These are phyloP conservation scores for Phalaenopsis aphrodite DNA, from an alignment of 106 monocot species.

Conservation along the genomic window DNA sequence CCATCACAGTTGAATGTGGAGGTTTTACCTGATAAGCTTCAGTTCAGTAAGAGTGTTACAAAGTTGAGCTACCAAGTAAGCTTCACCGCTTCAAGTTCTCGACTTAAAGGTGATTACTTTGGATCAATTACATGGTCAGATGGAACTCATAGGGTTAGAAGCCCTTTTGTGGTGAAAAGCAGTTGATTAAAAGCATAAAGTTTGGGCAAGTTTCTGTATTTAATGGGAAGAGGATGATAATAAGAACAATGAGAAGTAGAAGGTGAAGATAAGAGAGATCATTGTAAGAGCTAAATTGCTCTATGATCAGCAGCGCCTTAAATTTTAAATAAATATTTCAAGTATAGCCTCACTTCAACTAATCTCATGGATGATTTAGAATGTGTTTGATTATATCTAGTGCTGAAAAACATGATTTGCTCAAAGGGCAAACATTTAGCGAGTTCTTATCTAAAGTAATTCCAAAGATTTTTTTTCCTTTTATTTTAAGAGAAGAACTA, in stretches of 20 bases:
- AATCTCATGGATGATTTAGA: not conserved
- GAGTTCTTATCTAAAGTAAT: no score
- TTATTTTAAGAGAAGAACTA: no score
- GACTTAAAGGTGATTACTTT: slow-evolving; percentile 31
- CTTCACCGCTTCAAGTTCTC: slow-evolving; percentile 32
- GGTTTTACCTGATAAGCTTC: slow-evolving; percentile 51
- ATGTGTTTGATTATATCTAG: not conserved
- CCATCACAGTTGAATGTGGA: slow-evolving; percentile 54
- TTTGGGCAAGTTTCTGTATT: not conserved
- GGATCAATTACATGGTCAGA: slow-evolving; percentile 69
- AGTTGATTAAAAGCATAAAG: slow-evolving; percentile 1
- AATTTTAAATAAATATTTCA: not conserved
- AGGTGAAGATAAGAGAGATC: not conserved
- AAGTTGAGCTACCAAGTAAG: slow-evolving; percentile 54
- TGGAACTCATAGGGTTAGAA: slow-evolving; percentile 56
- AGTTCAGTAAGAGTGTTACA: slow-evolving; percentile 36
- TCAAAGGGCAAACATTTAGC: not conserved
- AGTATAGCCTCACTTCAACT: not conserved
- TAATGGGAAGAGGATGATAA: not conserved
- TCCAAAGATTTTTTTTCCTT: no score
- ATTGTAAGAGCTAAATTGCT: not conserved
- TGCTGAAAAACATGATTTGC: not conserved
- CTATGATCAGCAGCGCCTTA: not conserved
- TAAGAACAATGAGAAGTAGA: not conserved
- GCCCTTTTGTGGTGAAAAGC: slow-evolving; percentile 45